Base-by-base conservation (phyloP, 805 yeast species). In the Saccharomyces eubayanus region DNA sequence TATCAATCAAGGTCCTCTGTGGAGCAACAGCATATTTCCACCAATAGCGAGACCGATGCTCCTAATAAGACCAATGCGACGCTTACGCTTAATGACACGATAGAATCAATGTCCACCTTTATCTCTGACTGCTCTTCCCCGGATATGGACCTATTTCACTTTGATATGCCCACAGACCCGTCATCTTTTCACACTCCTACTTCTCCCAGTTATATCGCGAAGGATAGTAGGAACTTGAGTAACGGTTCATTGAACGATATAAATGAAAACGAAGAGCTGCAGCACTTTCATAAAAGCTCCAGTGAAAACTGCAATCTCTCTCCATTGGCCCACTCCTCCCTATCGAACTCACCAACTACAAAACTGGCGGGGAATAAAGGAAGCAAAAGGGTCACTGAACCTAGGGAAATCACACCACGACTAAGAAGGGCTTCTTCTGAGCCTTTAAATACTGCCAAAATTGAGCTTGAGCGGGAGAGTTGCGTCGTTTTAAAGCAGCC, bases 351-450 rank as follows among this genome's bases (percentile, higher is more conserved):
- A 28, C 57, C 53, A 12, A 51, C 45, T 27, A 48, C 5, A 21
- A 20, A 12, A 4, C 16, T 14, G 6, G 20, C 43, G 24, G 30
- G 16, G 6, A 31, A 47, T 12, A 28, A 29, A 43, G 27, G 28
- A 31, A 52, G 50, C 14, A 47, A 54, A 36, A 36, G 12, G 24
- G 43, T 8, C 4, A 21, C 53, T 11, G 59, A 60, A 47, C 72
- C 24, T 16, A 36, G 9, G 10, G 10, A n/a, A 11, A 16, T 11
- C 8, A 36, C 43, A 36, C 43, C 73, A 46, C 74, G 75, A 21
- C 71, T 87, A 27, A 74, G 94, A 56, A 75, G 95, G 57, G 95
- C 87, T 1, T 91, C 96, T 0, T 88, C 96, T 0, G 95, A 94
- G 1, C 96, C 96, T 9, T 63, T 81, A 28, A 75, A 79, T 51